These are phyloP conservation scores for Yarrowia sp. DNA, from an alignment of 805 yeast species.

Conservation along the genomic window DNA sequence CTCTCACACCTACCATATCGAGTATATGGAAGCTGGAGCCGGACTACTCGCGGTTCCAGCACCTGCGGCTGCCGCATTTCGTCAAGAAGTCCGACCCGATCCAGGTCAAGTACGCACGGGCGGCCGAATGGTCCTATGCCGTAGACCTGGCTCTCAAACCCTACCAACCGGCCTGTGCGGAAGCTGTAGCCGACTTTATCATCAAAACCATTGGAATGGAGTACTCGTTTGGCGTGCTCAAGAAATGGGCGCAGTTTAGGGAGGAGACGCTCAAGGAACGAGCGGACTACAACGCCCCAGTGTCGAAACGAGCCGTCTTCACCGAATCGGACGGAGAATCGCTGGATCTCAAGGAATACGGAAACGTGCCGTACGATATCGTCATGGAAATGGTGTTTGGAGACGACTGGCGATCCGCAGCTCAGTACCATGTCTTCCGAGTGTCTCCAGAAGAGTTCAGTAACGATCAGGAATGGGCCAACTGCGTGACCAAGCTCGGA, in stretches of 20 bases:
- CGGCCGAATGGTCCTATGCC: constrained; percentile 24
- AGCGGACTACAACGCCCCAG: not conserved
- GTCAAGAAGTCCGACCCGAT: not conserved
- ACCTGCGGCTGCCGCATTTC: constrained; percentile 1
- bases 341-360: constrained; percentile 10
- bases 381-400: constrained; percentile 35
- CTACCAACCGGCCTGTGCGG: constrained; percentile 28
- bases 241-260: constrained; percentile 30
- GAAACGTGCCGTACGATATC: constrained; percentile 4
- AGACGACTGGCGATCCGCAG: constrained; percentile 11
- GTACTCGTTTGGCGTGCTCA: constrained; percentile 3
- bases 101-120: constrained; percentile 19
- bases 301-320: not conserved
- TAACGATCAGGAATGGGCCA: constrained; percentile 30
- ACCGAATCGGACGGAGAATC: constrained; percentile 29
- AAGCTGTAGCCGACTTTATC: constrained; percentile 25
- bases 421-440: constrained; percentile 2
- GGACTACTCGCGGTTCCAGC: constrained; percentile 9
- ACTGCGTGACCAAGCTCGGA: constrained; percentile 19
- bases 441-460: constrained; percentile 20
- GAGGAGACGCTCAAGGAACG: constrained; percentile 21
- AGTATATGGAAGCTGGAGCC: constrained; percentile 14
- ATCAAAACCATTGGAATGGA: constrained; percentile 22
- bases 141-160: constrained; percentile 8
- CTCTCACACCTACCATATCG: constrained; percentile 23